These are phyloP conservation scores for Helotiales sp. DNA, from an alignment of 2,329 filamentous ascomycete genomes.

Conservation along the genomic window DNA sequence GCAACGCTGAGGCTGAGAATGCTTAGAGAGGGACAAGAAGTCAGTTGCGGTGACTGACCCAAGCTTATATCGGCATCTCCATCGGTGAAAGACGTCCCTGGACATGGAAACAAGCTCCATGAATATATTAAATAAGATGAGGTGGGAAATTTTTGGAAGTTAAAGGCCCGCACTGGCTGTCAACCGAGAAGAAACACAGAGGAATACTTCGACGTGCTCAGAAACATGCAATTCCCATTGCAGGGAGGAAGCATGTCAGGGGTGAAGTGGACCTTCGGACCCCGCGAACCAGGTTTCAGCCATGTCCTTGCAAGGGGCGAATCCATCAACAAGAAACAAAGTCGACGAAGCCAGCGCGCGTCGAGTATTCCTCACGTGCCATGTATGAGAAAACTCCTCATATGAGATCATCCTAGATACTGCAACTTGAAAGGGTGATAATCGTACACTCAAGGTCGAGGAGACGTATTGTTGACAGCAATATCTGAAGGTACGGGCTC, in stretches of 20 bases:
- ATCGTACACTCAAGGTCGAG: no score
- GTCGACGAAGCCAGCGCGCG: neutral
- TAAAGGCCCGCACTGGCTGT: neutral
- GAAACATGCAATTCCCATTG: neutral
- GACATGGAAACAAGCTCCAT: neutral
- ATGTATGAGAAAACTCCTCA: no score
- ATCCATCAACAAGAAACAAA: neutral
- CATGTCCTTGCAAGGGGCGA: neutral
- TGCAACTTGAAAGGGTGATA: no score
- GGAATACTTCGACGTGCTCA: neutral
- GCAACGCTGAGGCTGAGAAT: neutral
- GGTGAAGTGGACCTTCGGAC: neutral
- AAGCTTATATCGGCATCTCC: neutral
- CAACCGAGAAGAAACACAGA: neutral
- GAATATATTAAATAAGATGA: neutral
- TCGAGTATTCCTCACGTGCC: neutral
- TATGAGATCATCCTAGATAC: no score
- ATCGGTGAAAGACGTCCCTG: neutral
- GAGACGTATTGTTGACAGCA: no score
- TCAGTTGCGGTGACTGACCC: neutral
- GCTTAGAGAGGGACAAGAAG: neutral
- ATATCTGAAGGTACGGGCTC: no score
- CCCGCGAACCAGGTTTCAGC: neutral
- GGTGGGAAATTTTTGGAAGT: neutral
- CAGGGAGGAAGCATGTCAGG: neutral